Evolutionary conservation across 805 yeast species (phyloP).

Genomic region (Ogataea siamensis): DNA sequence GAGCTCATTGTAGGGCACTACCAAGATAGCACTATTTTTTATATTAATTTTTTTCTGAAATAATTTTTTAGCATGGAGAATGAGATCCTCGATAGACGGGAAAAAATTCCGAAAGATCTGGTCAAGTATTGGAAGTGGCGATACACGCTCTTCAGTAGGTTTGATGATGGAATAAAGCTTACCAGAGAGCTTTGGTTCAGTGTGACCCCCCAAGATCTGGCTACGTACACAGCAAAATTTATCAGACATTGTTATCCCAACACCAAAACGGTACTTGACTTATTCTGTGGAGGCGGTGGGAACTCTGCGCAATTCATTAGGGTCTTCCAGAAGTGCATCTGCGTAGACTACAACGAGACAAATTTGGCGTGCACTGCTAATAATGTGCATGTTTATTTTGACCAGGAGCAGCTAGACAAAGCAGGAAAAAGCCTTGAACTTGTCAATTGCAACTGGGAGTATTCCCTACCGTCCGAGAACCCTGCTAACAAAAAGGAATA

Average conservation of each 20-base stretch:
- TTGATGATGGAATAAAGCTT: slow-evolving; percentile 66
- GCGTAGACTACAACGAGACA: slow-evolving; percentile 57
- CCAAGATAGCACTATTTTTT: neutral
- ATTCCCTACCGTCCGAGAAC: slow-evolving; percentile 5
- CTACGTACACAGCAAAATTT: slow-evolving; percentile 56
- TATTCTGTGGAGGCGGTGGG: slow-evolving; percentile 89
- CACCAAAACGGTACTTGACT: slow-evolving; percentile 52
- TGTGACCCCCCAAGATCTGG: slow-evolving; percentile 80
- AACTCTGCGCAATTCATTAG: slow-evolving; percentile 74
- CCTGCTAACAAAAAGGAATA: slow-evolving; percentile 12
- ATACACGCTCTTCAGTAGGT: slow-evolving; percentile 56
- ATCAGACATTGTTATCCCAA: slow-evolving; percentile 51
- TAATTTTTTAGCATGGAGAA: slow-evolving; percentile 4
- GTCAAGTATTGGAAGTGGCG: slow-evolving; percentile 63
- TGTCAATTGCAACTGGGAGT: slow-evolving; percentile 19
- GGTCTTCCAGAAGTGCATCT: slow-evolving; percentile 53
- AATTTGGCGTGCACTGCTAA: slow-evolving; percentile 65
- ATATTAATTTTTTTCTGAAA: neutral
- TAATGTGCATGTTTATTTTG: slow-evolving; percentile 59
- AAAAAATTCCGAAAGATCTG: slow-evolving; percentile 35
- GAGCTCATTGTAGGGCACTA: slow-evolving; percentile 16
- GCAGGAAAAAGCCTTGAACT: slow-evolving; percentile 49
- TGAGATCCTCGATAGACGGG: slow-evolving; percentile 16
- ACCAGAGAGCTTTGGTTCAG: slow-evolving; percentile 80
- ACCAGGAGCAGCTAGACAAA: slow-evolving; percentile 39